Evolutionary conservation across 306 rosid genomes (phyloP).

Genomic region (Spatholobus suberectus): DNA sequence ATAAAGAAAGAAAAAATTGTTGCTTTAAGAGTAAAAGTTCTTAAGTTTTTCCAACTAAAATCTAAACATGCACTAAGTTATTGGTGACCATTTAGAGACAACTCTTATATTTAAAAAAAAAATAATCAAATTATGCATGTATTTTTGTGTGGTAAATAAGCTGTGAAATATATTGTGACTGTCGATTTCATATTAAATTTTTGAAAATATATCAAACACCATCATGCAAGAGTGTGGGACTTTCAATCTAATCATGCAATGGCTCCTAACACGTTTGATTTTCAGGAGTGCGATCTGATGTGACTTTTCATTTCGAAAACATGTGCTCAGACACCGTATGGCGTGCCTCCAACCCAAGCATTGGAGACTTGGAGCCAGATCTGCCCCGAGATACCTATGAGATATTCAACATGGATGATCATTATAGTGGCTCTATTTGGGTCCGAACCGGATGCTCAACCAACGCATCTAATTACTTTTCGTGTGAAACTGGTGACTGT

Average conservation of each 20-base stretch:
- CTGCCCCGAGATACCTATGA: neutral
- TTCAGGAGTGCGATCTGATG: conserved; percentile 39
- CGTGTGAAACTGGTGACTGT: conserved; percentile 68
- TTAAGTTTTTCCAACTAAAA: no score
- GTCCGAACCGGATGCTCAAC: conserved; percentile 55
- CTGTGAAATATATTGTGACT: no score
- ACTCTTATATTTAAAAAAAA: no score
- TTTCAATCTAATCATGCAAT: neutral
- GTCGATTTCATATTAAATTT: no score
- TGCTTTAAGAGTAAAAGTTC: no score
- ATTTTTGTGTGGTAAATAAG: no score
- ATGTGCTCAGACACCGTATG: conserved; percentile 47
- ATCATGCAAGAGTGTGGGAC: no score
- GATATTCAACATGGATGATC: conserved; percentile 44
- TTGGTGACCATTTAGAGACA: no score
- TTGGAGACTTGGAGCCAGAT: conserved; percentile 33
- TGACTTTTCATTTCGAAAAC: conserved; percentile 47
- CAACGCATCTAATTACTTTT: conserved; percentile 29
- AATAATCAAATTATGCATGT: no score
- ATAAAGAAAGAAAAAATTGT: no score
- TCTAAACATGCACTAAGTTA: no score
- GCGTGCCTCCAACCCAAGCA: conserved; percentile 55
- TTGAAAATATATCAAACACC: no score
- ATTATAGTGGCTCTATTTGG: conserved; percentile 62
- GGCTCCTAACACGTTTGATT: neutral